Evolutionary conservation across 2,329 filamentous ascomycete species (phyloP).

Genomic region (Cladosporium cucumerinum): DNA sequence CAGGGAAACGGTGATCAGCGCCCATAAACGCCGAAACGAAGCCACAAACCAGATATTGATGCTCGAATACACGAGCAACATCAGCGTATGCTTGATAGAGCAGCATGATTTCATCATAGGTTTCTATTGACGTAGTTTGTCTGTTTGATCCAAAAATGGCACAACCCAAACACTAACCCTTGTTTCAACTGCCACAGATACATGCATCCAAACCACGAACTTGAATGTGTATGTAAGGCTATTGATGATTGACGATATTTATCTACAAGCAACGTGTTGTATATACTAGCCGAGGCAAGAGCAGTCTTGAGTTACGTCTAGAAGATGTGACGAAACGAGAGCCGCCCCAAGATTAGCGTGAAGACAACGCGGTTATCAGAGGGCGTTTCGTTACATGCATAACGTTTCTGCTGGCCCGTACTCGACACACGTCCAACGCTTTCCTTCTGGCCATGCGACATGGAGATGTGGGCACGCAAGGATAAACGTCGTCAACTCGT

Average conservation of each 20-base stretch:
- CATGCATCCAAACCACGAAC: not conserved
- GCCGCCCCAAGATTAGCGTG: not conserved
- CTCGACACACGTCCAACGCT: not conserved
- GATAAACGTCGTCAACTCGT: not conserved
- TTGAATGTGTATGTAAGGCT: not conserved
- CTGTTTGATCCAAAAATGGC: not conserved
- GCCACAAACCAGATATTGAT: not conserved
- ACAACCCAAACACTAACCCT: not conserved
- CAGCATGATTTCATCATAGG: not conserved
- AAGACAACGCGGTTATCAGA: not conserved
- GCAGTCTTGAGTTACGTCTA: not conserved
- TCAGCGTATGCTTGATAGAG: not conserved
- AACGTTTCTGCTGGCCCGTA: not conserved
- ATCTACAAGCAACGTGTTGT: not conserved
- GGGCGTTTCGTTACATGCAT: not conserved
- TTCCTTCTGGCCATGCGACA: not conserved
- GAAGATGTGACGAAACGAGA: not conserved
- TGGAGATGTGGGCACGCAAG: not conserved
- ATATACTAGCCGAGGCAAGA: not conserved
- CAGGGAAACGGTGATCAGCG: not conserved
- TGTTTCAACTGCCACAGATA: not conserved
- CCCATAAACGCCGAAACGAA: not conserved
- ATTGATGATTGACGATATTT: not conserved
- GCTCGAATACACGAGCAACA: not conserved
- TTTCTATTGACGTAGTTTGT: no score